These are phyloP conservation scores for Penicillium silybi DNA, from an alignment of 495 filamentous ascomycete species.

Conservation along the genomic window DNA sequence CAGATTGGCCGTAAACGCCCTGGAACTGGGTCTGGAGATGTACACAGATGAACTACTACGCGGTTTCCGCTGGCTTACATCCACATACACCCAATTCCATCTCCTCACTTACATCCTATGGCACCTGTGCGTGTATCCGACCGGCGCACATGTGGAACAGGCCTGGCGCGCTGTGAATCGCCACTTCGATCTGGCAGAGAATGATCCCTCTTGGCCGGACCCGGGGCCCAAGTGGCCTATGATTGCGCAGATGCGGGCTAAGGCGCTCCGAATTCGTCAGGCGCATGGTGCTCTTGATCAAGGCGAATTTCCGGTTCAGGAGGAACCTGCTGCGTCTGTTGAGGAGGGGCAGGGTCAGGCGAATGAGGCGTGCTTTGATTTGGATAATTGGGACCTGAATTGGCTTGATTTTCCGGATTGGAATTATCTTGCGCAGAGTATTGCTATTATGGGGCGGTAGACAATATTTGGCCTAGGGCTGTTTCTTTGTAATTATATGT, in stretches of 20 bases:
- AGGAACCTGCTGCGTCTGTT: background rate
- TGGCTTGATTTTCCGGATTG: conserved; percentile 21
- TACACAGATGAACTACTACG: conserved; percentile 25
- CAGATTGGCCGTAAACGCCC: conserved; percentile 11
- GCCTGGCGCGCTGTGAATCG: conserved; percentile 21
- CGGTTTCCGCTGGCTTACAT: conserved; percentile 26
- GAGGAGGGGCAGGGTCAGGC: background rate
- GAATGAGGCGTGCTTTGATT: conserved; percentile 8
- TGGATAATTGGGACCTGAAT: conserved; percentile 18
- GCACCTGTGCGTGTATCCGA: conserved; percentile 28
- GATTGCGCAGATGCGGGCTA: conserved; percentile 19
- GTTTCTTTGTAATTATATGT: background rate
- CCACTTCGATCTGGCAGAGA: conserved; percentile 19
- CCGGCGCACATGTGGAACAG: conserved; percentile 7
- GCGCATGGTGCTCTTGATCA: background rate
- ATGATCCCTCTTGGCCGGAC: conserved; percentile 5
- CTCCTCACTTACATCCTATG: conserved; percentile 31
- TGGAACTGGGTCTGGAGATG: conserved; percentile 20
- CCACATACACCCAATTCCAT: conserved; percentile 27
- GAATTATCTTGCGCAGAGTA: conserved; percentile 19
- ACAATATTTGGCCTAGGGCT: background rate
- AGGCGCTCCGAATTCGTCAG: conserved; percentile 21
- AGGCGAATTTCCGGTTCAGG: background rate
- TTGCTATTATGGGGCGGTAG: conserved; percentile 11
- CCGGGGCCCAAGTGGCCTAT: conserved; percentile 19